Percentiles rank a stretch among this genome's conserved stretches.
These are phyloP conservation scores for Stemphylium beticola DNA, from an alignment of 2,329 filamentous ascomycete species.

Conservation along the genomic window DNA sequence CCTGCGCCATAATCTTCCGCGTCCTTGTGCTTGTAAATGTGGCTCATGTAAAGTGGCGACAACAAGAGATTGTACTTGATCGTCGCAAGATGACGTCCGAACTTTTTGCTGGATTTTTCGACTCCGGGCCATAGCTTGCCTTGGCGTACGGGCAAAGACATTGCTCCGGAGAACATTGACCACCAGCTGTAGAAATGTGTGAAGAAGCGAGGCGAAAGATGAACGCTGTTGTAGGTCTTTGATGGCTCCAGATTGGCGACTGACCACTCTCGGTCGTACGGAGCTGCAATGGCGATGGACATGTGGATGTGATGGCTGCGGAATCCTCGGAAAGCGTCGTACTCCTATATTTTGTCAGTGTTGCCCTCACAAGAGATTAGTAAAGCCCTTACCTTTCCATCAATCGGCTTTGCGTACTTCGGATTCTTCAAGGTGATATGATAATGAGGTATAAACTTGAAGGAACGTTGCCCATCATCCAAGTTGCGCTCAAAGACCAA, in stretches of 20 bases:
- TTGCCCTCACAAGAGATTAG: background rate
- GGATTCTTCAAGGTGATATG: slow-evolving; percentile 86
- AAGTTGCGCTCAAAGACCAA: slow-evolving; percentile 90
- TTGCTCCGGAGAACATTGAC: slow-evolving; percentile 92
- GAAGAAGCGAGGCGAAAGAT: slow-evolving; percentile 93
- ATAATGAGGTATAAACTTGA: slow-evolving; percentile 91
- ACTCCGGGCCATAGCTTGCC: slow-evolving; percentile 88
- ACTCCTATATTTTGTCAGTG: slow-evolving; percentile 55
- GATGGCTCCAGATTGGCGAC: slow-evolving; percentile 76
- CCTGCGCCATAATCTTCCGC: slow-evolving; percentile 81
- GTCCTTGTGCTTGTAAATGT: slow-evolving; percentile 99
- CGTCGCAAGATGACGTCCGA: slow-evolving; percentile 93
- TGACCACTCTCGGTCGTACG: slow-evolving; percentile 85
- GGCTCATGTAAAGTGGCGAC: slow-evolving; percentile 91
- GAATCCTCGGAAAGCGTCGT: slow-evolving; percentile 97
- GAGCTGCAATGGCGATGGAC: slow-evolving; percentile 88
- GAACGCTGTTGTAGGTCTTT: slow-evolving; percentile 93
- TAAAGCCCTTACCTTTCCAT: slow-evolving; percentile 51
- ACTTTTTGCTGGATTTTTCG: slow-evolving; percentile 98
- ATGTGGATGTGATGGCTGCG: slow-evolving; percentile 96
- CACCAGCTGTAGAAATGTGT: slow-evolving; percentile 99
- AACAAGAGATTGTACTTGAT: slow-evolving; percentile 96
- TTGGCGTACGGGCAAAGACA: slow-evolving; percentile 93
- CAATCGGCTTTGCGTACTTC: slow-evolving; percentile 66
- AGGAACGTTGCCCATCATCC: slow-evolving; percentile 73